Evolutionary conservation across 2,329 filamentous ascomycete species (phyloP).

Genomic region (Penicillium nordicum): DNA sequence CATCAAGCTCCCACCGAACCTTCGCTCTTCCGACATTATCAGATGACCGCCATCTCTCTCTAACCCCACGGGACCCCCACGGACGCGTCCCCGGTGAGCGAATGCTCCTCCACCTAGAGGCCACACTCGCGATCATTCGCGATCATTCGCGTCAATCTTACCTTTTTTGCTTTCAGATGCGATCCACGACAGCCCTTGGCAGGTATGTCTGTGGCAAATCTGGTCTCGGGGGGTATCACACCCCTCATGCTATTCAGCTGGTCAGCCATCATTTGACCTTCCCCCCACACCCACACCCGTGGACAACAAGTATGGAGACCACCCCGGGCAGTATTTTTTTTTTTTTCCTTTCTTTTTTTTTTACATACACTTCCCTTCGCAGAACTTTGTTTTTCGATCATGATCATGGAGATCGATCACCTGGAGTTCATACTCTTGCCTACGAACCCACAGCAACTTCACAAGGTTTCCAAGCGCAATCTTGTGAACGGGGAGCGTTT

Average conservation of each 20-base stretch:
- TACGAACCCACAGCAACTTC: neutral
- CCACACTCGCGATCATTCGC: neutral
- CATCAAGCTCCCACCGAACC: neutral
- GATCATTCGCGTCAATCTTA: neutral
- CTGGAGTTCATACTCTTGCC: neutral
- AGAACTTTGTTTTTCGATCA: neutral
- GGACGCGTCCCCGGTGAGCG: constrained; percentile 1
- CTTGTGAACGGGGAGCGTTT: neutral
- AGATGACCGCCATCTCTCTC: neutral
- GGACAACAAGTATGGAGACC: neutral
- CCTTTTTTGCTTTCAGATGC: constrained; percentile 1
- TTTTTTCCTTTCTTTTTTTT: neutral
- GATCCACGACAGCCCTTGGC: constrained; percentile 1
- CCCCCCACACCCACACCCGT: neutral
- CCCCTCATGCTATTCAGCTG: neutral
- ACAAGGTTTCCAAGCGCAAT: neutral
- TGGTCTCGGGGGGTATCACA: neutral
- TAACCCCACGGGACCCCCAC: constrained; percentile 2
- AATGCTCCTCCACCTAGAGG: neutral
- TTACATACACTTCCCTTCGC: neutral
- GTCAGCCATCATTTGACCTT: neutral
- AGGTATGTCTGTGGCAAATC: neutral
- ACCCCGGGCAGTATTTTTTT: neutral
- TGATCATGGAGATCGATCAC: neutral
- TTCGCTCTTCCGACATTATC: neutral